Evolutionary conservation across 371 early-diverging fungal species (phyloP).

Genomic region (Dinochytrium kinnereticum): DNA sequence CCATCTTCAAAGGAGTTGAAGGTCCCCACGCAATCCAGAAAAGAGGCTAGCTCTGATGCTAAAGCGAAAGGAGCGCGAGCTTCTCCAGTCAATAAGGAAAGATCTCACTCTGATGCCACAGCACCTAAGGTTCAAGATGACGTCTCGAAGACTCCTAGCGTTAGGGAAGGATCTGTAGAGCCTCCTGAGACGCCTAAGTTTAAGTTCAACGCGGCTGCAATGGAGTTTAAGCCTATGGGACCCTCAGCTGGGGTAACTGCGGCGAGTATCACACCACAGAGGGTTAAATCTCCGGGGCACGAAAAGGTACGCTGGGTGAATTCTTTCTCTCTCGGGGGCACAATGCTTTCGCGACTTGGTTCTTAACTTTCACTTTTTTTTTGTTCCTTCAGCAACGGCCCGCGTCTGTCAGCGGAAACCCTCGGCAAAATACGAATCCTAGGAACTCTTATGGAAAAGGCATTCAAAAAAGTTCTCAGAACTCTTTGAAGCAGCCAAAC

Average conservation of each 20-base stretch:
- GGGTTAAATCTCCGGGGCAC: constrained; percentile 3
- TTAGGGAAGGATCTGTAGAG: constrained; percentile 12
- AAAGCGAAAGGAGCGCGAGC: constrained; percentile 3
- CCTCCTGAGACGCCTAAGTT: constrained; percentile 51
- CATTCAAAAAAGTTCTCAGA: constrained; percentile 5
- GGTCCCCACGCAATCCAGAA: not conserved
- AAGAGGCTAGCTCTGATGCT: constrained; percentile 7
- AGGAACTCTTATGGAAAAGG: constrained; percentile 2
- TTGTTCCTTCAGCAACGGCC: constrained; percentile 13
- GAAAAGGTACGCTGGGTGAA: constrained; percentile 5
- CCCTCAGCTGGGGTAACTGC: not conserved
- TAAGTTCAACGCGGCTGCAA: constrained; percentile 85
- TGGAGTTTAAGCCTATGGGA: constrained; percentile 77
- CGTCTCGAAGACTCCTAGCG: constrained; percentile 15
- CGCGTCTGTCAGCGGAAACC: constrained; percentile 15
- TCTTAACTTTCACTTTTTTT: too few species aligned
- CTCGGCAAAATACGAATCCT: not conserved
- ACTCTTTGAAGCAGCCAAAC: not conserved
- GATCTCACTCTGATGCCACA: constrained; percentile 15
- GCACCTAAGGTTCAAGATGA: constrained; percentile 26
- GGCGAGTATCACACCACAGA: not conserved
- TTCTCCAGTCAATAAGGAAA: constrained; percentile 10
- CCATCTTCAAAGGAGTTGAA: constrained; percentile 5
- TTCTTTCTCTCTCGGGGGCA: too few species aligned
- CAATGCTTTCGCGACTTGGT: too few species aligned